Evolutionary conservation across 257 asterid species (phyloP).

Genomic region (Perilla frutescens): DNA sequence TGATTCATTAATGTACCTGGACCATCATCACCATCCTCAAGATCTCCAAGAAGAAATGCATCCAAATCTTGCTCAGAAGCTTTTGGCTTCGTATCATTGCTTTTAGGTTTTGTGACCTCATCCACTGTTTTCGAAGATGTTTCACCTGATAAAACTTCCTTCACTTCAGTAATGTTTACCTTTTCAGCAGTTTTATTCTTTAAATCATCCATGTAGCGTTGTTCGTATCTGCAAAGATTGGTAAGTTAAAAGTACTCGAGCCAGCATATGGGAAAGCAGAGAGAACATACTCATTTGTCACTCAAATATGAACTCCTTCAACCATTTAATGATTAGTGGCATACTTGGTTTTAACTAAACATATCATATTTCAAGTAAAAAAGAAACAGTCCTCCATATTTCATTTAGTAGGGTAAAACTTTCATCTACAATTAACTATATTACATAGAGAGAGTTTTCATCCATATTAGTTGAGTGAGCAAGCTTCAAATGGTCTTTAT

Average conservation of each 20-base stretch:
- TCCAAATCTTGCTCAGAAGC: slow-evolving; percentile 93
- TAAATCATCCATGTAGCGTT: slow-evolving; percentile 63
- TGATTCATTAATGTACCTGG: slow-evolving; percentile 62
- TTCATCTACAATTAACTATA: background rate
- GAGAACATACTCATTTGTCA: background rate
- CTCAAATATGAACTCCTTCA: background rate
- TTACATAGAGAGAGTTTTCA: background rate
- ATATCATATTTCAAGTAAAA: background rate
- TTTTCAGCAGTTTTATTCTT: slow-evolving; percentile 60
- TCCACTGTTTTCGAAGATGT: slow-evolving; percentile 48
- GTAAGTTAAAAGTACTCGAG: slow-evolving; percentile 33
- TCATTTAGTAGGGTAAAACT: background rate
- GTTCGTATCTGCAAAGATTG: slow-evolving; percentile 64
- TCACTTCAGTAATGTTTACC: slow-evolving; percentile 52
- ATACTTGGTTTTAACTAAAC: background rate
- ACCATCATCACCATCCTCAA: slow-evolving; percentile 79
- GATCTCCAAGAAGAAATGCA: slow-evolving; percentile 89
- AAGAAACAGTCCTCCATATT: background rate
- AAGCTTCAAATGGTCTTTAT: background rate
- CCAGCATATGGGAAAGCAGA: slow-evolving; percentile 4
- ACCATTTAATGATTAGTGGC: background rate
- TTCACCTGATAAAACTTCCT: slow-evolving; percentile 55
- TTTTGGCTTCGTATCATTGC: slow-evolving; percentile 49
- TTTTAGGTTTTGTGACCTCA: slow-evolving; percentile 49
- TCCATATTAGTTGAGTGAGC: background rate